Conservation (phyloP, 805 yeast species). For the Monosporozyma unispora region DNA sequence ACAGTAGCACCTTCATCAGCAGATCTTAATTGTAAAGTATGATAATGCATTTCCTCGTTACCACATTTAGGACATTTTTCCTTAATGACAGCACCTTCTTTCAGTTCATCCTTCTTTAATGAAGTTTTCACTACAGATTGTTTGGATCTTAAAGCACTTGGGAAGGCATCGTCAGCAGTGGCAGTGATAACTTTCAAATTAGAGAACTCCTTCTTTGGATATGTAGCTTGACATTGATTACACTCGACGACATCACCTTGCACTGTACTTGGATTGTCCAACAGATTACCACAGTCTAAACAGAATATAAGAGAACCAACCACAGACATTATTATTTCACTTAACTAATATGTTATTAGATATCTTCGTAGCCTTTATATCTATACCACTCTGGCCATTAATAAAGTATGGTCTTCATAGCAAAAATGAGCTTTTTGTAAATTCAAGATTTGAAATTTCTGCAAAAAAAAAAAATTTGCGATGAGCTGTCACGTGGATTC, state of each 20-base stretch:
- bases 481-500: constrained; percentile 3
- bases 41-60: constrained; percentile 95
- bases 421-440: background rate
- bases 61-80: constrained; percentile 99
- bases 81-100: constrained; percentile 93
- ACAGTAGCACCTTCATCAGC: constrained; percentile 99
- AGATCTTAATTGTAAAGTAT: constrained; percentile 89
- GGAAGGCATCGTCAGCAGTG: constrained; percentile 90
- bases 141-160: constrained; percentile 71
- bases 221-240: constrained; percentile 36
- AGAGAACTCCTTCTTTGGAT: constrained; percentile 42
- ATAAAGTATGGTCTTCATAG: no score
- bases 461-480: background rate
- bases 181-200: constrained; percentile 79
- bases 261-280: constrained; percentile 52
- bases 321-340: constrained; percentile 50
- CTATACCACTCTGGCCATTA: no score
- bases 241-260: constrained; percentile 44
- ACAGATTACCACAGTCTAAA: constrained; percentile 80
- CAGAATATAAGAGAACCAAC: constrained; percentile 95
- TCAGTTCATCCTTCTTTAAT: constrained; percentile 65
- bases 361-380: no score
- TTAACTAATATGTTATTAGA: no score
- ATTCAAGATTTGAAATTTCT: background rate
- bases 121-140: constrained; percentile 86